Percentiles rank a stretch among this genome's conserved stretches.
These are phyloP conservation scores for Thielaviopsis ethacetica DNA, from an alignment of 2,329 filamentous ascomycete genomes.

Conservation along the genomic window DNA sequence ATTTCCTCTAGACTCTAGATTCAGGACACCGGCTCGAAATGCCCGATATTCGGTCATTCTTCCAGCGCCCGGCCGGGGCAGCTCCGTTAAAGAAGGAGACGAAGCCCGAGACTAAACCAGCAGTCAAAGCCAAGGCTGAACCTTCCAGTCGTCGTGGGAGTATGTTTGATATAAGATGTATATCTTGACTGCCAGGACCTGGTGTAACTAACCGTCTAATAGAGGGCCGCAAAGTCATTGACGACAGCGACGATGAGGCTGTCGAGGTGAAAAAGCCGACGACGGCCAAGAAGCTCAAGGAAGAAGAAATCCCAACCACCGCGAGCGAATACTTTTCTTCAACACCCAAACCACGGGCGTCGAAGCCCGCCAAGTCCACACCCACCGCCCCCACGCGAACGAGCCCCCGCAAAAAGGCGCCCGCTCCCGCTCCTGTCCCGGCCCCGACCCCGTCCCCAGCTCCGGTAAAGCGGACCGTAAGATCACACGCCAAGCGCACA, in stretches of 20 bases:
- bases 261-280: slow-evolving; percentile 19
- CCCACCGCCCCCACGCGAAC: slow-evolving; percentile 30
- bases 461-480: neutral
- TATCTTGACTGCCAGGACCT: neutral
- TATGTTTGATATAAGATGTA: slow-evolving; percentile 18
- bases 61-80: slow-evolving; percentile 56
- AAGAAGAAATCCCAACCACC: slow-evolving; percentile 32
- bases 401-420: slow-evolving; percentile 34
- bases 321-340: slow-evolving; percentile 42
- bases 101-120: slow-evolving; percentile 29
- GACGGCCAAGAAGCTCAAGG: slow-evolving; percentile 32
- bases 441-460: slow-evolving; percentile 17
- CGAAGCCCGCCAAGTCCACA: slow-evolving; percentile 23
- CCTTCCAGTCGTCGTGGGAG: slow-evolving; percentile 23
- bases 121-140: slow-evolving; percentile 20
- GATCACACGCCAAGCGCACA: neutral
- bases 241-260: slow-evolving; percentile 57
- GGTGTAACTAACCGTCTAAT: slow-evolving; percentile 13
- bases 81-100: slow-evolving; percentile 31
- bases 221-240: slow-evolving; percentile 54
- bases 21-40: neutral
- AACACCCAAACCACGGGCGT: slow-evolving; percentile 17
- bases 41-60: slow-evolving; percentile 80
- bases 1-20: neutral
- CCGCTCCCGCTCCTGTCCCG: slow-evolving; percentile 13